Evolutionary conservation across 83 land plant genomes (phyloP).

Genomic region (Picea abies): DNA sequence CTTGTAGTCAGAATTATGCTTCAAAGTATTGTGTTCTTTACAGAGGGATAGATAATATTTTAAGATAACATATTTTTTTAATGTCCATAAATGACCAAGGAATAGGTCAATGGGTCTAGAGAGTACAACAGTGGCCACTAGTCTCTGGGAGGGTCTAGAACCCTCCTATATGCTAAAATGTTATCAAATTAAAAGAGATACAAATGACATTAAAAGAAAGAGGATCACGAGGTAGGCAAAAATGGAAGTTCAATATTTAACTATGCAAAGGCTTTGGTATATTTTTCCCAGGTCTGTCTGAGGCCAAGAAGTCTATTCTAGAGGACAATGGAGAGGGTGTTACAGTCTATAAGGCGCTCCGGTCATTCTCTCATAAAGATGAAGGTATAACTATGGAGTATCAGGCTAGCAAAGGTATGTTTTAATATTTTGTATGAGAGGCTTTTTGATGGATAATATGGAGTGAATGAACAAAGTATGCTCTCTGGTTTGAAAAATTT

Average conservation of each 20-base stretch:
- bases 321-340: conserved; percentile 15
- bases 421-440: neutral
- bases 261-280: neutral
- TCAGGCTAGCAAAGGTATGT: conserved; percentile 11
- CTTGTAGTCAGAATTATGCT: neutral
- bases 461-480: neutral
- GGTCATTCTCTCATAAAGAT: neutral
- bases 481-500: neutral
- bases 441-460: neutral
- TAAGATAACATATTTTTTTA: neutral
- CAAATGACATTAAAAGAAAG: too few relatives aligned
- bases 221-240: too few relatives aligned
- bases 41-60: neutral
- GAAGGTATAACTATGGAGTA: conserved; percentile 7
- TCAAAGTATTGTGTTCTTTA: neutral
- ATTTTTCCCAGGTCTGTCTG: neutral
- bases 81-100: too few relatives aligned
- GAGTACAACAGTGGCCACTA: too few relatives aligned
- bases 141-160: too few relatives aligned
- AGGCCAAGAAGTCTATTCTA: neutral
- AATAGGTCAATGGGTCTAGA: too few relatives aligned
- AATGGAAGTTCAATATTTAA: too few relatives aligned
- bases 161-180: too few relatives aligned
- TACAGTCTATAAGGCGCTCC: conserved; percentile 3
- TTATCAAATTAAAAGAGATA: too few relatives aligned